Evolutionary conservation across 305 asterid genomes (phyloP), one percentile per base, ranked within the genome.

Genomic region (Ajuga reptans): DNA sequence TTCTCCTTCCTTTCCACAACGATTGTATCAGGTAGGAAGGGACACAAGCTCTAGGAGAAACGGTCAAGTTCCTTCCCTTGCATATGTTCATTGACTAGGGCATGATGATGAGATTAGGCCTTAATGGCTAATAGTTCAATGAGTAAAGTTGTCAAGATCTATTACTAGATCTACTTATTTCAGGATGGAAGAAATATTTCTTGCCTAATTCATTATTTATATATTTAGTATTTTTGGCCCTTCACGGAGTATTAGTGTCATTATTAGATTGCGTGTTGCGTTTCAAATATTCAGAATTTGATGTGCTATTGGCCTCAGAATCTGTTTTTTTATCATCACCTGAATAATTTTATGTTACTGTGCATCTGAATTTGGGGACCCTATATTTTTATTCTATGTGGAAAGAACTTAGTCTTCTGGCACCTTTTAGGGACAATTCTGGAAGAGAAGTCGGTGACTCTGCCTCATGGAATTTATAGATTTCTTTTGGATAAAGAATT

Each of bases 121-220:
- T 54, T 41, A 43, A 55, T 47, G 66, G 17, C 16, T 14, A 10
- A 29, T 47, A 17, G 50, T 66, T 49, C 15, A 56, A 5, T 15
- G 5, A 4, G 72, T 47, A 57, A 33, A 62, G 18, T 56, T 46
- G 29, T 4, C 14, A 15, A 64, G 51, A 70, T 64, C 72, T 57
- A 41, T 7, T 34, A 11, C 29, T 53, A 11, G 58, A 41, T 43
- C 17, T 10, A 21, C 52, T 51, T 53, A n/a, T 57, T 31, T 59
- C 50, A 42, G 61, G 62, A 51, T 33, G 58, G 43, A 54, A 52
- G 34, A 21, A 62, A 14, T 66, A 21, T 24, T 65, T 42, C 42
- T 64, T 65, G 46, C 66, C 66, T 18, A 29, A 12, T 76, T 43
- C 59, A 65, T 71, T 12, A n/a, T 12, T 17, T 15, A 10, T 8